phyloP scores from a whole-genome alignment of 176 grass and related monocot genomes.

The Tuctoria greenei region DNA sequence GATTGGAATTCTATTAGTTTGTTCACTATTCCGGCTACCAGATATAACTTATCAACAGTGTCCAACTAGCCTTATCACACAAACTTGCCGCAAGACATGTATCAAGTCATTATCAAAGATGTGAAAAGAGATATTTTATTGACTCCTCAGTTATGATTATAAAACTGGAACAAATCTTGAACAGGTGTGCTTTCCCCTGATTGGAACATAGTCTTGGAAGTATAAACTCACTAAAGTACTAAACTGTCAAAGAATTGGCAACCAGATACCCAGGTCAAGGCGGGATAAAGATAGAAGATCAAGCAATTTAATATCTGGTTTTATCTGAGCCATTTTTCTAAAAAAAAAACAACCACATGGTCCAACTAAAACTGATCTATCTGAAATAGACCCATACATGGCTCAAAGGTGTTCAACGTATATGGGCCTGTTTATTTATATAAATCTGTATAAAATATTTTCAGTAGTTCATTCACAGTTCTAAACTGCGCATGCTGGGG shows the following conservation, averaged over 20 bases:
- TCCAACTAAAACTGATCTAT: neutral
- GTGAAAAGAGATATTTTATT: neutral
- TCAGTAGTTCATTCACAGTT: neutral
- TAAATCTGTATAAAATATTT: neutral
- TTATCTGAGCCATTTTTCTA: neutral
- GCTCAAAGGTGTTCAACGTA: neutral
- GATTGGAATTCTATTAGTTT: neutral
- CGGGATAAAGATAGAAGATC: neutral
- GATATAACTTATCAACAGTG: neutral
- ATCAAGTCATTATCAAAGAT: slow-evolving; percentile 18
- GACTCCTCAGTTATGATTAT: neutral
- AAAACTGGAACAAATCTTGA: neutral
- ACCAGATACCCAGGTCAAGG: slow-evolving; percentile 13
- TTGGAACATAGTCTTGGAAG: neutral
- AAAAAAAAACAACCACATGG: neutral
- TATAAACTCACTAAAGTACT: neutral
- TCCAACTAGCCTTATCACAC: neutral
- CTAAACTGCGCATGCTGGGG: neutral
- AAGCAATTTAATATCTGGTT: neutral
- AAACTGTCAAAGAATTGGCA: neutral
- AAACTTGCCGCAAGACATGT: slow-evolving; percentile 1
- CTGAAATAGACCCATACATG: neutral
- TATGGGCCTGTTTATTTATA: neutral
- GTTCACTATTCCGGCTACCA: neutral
- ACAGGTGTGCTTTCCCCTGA: neutral